phyloP scores from a whole-genome alignment of 768 basidiomycete species.

The Phlegmacium glaucopus region DNA sequence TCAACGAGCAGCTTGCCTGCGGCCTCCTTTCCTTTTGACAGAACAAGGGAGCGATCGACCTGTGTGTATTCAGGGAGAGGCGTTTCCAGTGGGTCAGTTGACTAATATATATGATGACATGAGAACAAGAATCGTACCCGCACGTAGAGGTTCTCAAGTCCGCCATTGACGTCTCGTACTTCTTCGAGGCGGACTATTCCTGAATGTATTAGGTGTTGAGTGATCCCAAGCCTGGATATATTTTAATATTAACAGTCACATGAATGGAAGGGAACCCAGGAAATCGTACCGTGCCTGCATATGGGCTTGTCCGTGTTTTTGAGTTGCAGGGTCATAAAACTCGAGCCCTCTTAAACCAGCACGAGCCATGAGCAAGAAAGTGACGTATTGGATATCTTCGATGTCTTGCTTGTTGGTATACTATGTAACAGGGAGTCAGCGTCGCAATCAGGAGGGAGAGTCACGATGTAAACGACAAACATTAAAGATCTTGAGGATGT shows the following conservation, averaged over 20 bases:
- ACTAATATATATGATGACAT: neutral
- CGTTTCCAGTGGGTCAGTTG: neutral
- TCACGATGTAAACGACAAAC: slow-evolving; percentile 34
- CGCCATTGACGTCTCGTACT: slow-evolving; percentile 52
- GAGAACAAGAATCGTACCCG: slow-evolving; percentile 40
- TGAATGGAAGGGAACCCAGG: slow-evolving; percentile 2
- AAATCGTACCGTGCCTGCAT: slow-evolving; percentile 78
- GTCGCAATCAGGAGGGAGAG: neutral
- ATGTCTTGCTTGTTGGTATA: slow-evolving; percentile 65
- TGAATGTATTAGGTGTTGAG: slow-evolving; percentile 68
- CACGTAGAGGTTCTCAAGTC: slow-evolving; percentile 66
- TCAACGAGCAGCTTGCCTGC: slow-evolving; percentile 75
- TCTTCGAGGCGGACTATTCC: slow-evolving; percentile 72
- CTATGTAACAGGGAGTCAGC: slow-evolving; percentile 28
- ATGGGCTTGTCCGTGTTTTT: slow-evolving; percentile 87
- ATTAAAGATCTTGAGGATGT: slow-evolving; percentile 79
- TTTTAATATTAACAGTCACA: slow-evolving; percentile 2
- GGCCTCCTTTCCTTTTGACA: slow-evolving; percentile 60
- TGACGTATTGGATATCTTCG: slow-evolving; percentile 77
- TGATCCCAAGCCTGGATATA: slow-evolving; percentile 67
- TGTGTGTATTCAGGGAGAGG: slow-evolving; percentile 17
- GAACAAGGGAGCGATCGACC: slow-evolving; percentile 71
- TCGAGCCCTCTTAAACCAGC: slow-evolving; percentile 77
- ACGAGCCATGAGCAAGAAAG: slow-evolving; percentile 85
- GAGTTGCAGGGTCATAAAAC: slow-evolving; percentile 74